Conservation (phyloP, 257 asterid genomes). For the Linderniella brevidens region DNA sequence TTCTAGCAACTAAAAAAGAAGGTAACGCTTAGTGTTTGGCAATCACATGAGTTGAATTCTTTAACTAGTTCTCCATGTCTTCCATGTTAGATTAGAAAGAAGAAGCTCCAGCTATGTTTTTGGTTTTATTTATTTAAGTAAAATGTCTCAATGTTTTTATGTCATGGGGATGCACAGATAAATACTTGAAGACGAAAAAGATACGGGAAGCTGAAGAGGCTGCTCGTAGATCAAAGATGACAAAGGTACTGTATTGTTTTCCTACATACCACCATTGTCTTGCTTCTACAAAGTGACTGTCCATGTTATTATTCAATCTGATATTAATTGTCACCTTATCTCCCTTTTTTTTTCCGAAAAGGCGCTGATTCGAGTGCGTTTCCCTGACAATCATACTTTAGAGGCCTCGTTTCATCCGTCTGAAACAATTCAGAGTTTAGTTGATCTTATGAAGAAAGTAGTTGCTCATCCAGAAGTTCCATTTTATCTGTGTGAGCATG, state of each 20-base stretch:
- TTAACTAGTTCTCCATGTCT: too few species aligned
- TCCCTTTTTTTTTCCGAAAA: conserved; percentile 20
- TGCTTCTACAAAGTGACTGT: too few species aligned
- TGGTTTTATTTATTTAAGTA: too few species aligned
- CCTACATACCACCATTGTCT: not conserved
- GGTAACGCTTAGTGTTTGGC: conserved; percentile 20
- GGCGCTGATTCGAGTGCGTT: conserved; percentile 79
- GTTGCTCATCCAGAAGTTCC: conserved; percentile 54
- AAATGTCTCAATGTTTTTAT: too few species aligned
- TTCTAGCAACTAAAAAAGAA: conserved; percentile 66
- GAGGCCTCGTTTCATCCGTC: conserved; percentile 84
- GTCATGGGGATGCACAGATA: conserved; percentile 23
- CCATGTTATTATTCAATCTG: not conserved
- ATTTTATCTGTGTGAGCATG: conserved; percentile 67
- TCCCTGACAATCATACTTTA: conserved; percentile 77
- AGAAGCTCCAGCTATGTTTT: too few species aligned
- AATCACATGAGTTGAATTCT: not conserved
- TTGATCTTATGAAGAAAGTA: conserved; percentile 60
- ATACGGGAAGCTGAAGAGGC: conserved; percentile 81
- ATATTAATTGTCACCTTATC: conserved; percentile 2
- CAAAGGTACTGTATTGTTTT: conserved; percentile 46
- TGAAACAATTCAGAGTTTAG: conserved; percentile 61
- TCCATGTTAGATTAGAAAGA: too few species aligned
- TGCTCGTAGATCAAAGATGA: conserved; percentile 72
- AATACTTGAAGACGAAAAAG: conserved; percentile 68